Conservation (phyloP, 192 early-diverging fungal species). For the Coemansia sp. region DNA sequence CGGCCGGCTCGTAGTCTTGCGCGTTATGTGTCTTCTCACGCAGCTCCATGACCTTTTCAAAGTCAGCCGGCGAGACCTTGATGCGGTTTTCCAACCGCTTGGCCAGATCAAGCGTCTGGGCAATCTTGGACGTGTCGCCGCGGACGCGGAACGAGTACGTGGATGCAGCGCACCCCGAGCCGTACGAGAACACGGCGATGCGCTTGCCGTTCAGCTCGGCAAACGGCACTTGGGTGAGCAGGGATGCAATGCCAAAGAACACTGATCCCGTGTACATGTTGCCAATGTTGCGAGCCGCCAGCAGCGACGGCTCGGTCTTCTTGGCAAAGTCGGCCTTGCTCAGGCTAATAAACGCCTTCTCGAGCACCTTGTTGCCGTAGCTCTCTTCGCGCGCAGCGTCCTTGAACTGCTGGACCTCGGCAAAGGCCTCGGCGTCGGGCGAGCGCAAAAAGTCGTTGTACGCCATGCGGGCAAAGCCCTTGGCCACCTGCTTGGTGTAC, state of each 20-base stretch:
- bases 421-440: conserved; percentile 62
- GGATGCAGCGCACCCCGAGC: conserved; percentile 91
- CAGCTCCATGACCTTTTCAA: conserved; percentile 77
- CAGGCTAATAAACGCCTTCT: conserved; percentile 84
- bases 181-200: conserved; percentile 90
- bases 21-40: conserved; percentile 85
- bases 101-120: conserved; percentile 62
- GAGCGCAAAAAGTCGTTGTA: conserved; percentile 91
- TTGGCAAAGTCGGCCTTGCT: conserved; percentile 71
- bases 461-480: conserved; percentile 85
- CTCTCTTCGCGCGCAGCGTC: conserved; percentile 67
- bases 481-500: conserved; percentile 96
- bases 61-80: conserved; percentile 71
- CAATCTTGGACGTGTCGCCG: conserved; percentile 63
- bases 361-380: conserved; percentile 83
- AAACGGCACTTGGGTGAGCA: conserved; percentile 71
- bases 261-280: conserved; percentile 89
- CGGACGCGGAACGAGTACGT: conserved; percentile 89
- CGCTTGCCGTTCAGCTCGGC: conserved; percentile 80
- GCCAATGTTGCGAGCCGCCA: conserved; percentile 86
- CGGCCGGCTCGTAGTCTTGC: conserved; percentile 76
- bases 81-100: conserved; percentile 73
- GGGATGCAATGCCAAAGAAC: conserved; percentile 73
- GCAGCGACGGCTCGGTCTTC: conserved; percentile 77
- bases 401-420: conserved; percentile 58